Evolutionary conservation across 2,329 filamentous ascomycete species (phyloP).

Genomic region (Colletotrichum spinosum): DNA sequence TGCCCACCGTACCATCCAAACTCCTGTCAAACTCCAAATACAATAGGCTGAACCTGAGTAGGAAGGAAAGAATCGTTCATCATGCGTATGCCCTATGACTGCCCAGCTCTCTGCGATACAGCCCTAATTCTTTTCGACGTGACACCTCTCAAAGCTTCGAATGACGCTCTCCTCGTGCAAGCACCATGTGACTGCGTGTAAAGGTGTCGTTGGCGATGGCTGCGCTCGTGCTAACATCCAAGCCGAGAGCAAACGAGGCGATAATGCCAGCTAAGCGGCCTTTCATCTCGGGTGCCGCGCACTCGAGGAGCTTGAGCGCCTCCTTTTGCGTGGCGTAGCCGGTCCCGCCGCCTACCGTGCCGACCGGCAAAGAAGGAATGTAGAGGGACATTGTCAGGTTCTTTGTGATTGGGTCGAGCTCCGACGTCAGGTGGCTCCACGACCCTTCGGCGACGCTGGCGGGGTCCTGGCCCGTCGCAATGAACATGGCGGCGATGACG

Average conservation of each 20-base stretch:
- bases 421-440: constrained; percentile 19
- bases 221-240: constrained; percentile 11
- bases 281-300: constrained; percentile 3
- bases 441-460: constrained; percentile 19
- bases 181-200: constrained; percentile 14
- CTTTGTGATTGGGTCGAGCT: constrained; percentile 12
- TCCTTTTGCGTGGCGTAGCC: constrained; percentile 17
- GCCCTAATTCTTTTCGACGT: no score
- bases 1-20: no score
- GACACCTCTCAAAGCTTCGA: not conserved
- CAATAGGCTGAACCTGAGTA: no score
- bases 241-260: constrained; percentile 3
- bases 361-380: constrained; percentile 9
- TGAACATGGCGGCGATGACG: constrained; percentile 26
- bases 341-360: constrained; percentile 17
- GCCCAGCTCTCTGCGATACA: no score
- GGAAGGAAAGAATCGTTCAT: no score
- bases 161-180: constrained; percentile 12
- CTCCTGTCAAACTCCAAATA: no score
- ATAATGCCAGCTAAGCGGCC: constrained; percentile 8
- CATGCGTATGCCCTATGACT: no score
- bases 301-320: constrained; percentile 17
- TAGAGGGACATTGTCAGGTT: constrained; percentile 13
- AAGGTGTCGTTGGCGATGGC: constrained; percentile 17
- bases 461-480: constrained; percentile 18